Base-by-base conservation (phyloP, 2,329 filamentous ascomycete genomes). In the Pestalotiopsis sp. region DNA sequence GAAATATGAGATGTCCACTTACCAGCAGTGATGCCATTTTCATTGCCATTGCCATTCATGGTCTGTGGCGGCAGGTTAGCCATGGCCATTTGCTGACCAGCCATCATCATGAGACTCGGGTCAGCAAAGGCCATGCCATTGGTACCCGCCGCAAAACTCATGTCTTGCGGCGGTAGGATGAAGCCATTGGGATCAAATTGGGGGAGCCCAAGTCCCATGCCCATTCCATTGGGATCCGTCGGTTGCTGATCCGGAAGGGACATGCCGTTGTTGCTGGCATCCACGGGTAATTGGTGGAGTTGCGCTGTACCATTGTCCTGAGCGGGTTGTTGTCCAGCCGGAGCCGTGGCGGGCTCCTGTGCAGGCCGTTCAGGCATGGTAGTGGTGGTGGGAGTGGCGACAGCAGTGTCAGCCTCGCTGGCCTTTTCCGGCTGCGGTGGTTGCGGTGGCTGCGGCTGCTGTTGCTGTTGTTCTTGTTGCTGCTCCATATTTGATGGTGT, bases 21-120 rank as follows among this genome's bases (percentile, higher is more conserved):
- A 82, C 81, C 81, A 72, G 80, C 78, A 70, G 58, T 70, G 39
- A 70, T 70, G 38, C 58, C 67, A 20, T 52, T 52, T 23, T 52
- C 45, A 49, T 67, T 45, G n/a, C 52, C 41, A 31, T 67, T 20
- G 11, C 61, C 57, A 31, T 68, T 64, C 41, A 49, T 27, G 12
- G 39, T 25, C 39, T 56, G 69, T 3, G 61, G 36, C 3, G 68
- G 41, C 12, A 52, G 25, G 27, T 25, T 62, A 31, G 20, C 62
- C 20, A 70, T 36, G 25, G 38, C 45, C 59, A 70, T 59, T 27
- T 67, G 67, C 11, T 57, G 61, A 38, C 39, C 57, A n/a, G 65
- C 52, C 67, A 70, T 65, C 23, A 66, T 64, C 67, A 69, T 67
- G 45, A 68, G 63, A 20, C 23, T 62, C 13, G 69, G 57, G 17